phyloP scores from a whole-genome alignment of 441 rosid species.

The California macrophylla region DNA sequence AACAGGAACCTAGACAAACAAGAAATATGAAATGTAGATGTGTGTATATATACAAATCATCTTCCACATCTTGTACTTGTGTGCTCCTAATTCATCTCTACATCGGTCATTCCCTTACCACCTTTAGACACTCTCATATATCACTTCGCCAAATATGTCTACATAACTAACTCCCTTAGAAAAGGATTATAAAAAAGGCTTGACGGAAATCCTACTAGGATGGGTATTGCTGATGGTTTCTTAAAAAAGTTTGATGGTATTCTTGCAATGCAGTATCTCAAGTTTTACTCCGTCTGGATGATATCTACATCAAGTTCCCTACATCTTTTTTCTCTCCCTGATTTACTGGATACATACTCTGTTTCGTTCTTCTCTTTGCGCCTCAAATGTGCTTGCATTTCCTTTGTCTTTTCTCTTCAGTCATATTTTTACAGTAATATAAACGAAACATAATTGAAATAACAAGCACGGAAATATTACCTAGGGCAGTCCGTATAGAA shows the following conservation, averaged over 20 bases:
- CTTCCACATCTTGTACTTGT: neutral
- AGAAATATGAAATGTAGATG: neutral
- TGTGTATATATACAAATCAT: neutral
- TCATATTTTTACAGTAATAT: neutral
- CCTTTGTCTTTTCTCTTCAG: neutral
- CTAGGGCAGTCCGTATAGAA: neutral
- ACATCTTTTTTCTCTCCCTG: neutral
- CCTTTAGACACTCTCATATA: conserved; percentile 4
- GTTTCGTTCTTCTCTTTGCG: neutral
- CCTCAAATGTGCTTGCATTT: neutral
- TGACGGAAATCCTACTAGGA: neutral
- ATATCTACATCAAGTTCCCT: conserved; percentile 3
- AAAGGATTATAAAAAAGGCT: neutral
- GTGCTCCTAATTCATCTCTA: neutral
- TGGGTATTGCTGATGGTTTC: neutral
- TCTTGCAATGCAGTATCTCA: neutral
- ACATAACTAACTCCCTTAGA: neutral
- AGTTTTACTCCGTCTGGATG: neutral
- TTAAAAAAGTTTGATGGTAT: neutral
- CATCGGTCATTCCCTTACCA: neutral
- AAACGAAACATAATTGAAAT: neutral
- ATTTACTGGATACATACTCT: neutral
- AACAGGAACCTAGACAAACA: conserved; percentile 73
- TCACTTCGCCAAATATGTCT: conserved; percentile 1
- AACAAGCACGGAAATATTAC: neutral